Base-by-base conservation (phyloP, 192 early-diverging fungal genomes). In the Backusella mclennaniae region DNA sequence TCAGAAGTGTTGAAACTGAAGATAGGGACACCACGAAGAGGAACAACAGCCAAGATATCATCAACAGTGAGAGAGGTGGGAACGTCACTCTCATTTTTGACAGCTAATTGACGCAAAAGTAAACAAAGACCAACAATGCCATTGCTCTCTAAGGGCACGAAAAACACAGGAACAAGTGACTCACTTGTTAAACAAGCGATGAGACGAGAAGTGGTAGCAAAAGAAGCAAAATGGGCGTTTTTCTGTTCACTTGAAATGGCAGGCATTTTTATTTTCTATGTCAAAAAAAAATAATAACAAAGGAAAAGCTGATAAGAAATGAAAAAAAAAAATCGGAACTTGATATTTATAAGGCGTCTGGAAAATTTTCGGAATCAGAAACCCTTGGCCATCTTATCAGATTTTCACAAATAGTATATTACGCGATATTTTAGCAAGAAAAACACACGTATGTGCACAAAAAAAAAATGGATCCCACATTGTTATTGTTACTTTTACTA, bases 181-280 rank as follows among this genome's bases (percentile, higher is more conserved):
- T 92, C 91, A 44, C 86, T 89, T 29, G 86, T 85, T 5, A 90
- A 74, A 41, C 90, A 91, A 6, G 84, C 67, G 23, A 91, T 72
- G 6, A 91, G 79, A n/a, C 91, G 85, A 11, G 89, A 89, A 8
- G 79, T 73, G 1, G 87, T 87, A 68, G 90, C 88, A 75, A 87
- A 86, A n/a, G 73, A 71, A 29, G 80, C 68, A 75, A 67, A 82
- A 15, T 82, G 80, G 33, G 67, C 4, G 7, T 77, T 78, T 17
- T 74, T 73, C 17, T 68, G 49, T 29, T 67, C 21, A 19, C 42
- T 35, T 23, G 73, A 74, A 26, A 68, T 36, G 5, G 31, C 78
- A 63, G 78, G 78, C 78, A 79, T 79, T 63, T 56, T 56, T 63
- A 26, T 63, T 63, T 63, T 63, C 11, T 63, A 59, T 59, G 0